Conservation (phyloP, 75 land plant genomes). For the Cunninghamia lanceolata region DNA sequence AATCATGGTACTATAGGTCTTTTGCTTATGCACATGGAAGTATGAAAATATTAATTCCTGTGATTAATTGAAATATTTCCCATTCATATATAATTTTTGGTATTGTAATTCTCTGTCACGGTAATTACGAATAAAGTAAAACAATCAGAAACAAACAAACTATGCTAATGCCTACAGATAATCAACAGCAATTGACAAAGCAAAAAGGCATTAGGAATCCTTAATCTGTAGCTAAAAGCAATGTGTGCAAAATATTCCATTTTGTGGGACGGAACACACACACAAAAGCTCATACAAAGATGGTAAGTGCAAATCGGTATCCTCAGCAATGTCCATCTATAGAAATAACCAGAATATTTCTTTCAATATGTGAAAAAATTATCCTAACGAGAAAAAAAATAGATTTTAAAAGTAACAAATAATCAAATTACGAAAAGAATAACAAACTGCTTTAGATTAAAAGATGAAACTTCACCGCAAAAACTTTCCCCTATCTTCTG, state of each 20-base stretch:
- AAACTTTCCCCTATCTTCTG: conserved; percentile 67
- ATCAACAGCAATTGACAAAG: background rate
- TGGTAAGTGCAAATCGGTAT: background rate
- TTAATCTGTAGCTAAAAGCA: background rate
- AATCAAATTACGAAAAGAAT: background rate
- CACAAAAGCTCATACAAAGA: background rate
- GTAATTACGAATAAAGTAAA: background rate
- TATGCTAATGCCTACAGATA: background rate
- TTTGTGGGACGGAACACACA: background rate
- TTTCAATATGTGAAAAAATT: no score
- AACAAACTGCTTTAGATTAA: background rate
- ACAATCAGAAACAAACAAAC: background rate
- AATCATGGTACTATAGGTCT: background rate
- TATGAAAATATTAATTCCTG: background rate
- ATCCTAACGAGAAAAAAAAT: background rate
- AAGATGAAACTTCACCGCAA: conserved; percentile 48
- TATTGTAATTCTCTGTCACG: background rate
- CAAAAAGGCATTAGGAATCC: background rate
- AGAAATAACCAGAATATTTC: background rate
- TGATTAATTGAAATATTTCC: background rate
- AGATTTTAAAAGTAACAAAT: background rate
- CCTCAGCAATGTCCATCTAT: background rate
- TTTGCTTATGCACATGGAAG: background rate
- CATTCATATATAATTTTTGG: background rate
- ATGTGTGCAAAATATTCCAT: background rate